A percentile compares a stretch with the other conserved stretches of the same genome.
Conservation (phyloP, 2,329 filamentous ascomycete genomes). For the Stemphylium lycopersici region DNA sequence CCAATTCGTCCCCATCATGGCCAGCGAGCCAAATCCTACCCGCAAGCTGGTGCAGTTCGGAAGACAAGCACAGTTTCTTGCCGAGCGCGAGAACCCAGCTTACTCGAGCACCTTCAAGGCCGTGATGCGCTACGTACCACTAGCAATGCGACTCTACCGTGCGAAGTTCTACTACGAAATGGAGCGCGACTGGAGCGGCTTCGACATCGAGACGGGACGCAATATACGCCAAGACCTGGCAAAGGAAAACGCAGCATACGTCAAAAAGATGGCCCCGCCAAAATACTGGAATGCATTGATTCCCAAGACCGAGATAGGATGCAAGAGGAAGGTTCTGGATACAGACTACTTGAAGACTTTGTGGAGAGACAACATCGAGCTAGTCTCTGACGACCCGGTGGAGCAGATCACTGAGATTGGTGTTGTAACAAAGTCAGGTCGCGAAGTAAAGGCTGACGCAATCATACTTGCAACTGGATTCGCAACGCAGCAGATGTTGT, state of each 20-base stretch:
- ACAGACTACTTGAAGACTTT: slow-evolving; percentile 55
- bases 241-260: slow-evolving; percentile 52
- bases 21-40: slow-evolving; percentile 43
- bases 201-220: slow-evolving; percentile 49
- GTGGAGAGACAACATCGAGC: slow-evolving; percentile 52
- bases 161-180: slow-evolving; percentile 52
- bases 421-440: slow-evolving; percentile 49
- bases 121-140: slow-evolving; percentile 54
- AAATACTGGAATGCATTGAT: slow-evolving; percentile 54
- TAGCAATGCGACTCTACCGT: slow-evolving; percentile 54
- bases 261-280: slow-evolving; percentile 51
- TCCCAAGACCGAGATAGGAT: slow-evolving; percentile 54
- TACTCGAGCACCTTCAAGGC: slow-evolving; percentile 52
- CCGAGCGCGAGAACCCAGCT: slow-evolving; percentile 52
- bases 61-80: slow-evolving; percentile 59
- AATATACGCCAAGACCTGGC: slow-evolving; percentile 45
- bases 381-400: slow-evolving; percentile 51
- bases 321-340: slow-evolving; percentile 57
- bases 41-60: slow-evolving; percentile 55
- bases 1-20: slow-evolving; percentile 56
- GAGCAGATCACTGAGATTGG: slow-evolving; percentile 48
- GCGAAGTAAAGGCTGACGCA: slow-evolving; percentile 51
- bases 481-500: slow-evolving; percentile 55
- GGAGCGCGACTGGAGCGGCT: slow-evolving; percentile 54
- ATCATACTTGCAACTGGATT: slow-evolving; percentile 60